Evolutionary conservation across 768 basidiomycete species (phyloP).

Genomic region (Hericium coralloides): DNA sequence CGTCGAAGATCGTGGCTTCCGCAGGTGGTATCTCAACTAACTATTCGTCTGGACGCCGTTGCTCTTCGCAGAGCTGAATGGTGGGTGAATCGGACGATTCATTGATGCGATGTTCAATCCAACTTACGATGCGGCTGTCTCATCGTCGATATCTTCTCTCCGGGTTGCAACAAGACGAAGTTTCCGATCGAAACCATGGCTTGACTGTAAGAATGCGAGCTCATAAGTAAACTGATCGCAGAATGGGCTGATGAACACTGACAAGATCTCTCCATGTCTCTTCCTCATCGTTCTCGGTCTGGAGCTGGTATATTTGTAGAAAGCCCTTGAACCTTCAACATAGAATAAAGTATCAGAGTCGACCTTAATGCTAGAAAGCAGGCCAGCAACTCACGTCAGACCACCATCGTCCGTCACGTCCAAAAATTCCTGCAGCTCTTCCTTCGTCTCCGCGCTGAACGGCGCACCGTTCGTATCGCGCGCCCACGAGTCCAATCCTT

Average conservation of each 20-base stretch:
- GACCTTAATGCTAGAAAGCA: background rate
- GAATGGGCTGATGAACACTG: slow-evolving; percentile 15
- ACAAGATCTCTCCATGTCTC: slow-evolving; percentile 83
- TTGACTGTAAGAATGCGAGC: slow-evolving; percentile 33
- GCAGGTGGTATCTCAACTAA: background rate
- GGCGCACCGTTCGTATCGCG: slow-evolving; percentile 74
- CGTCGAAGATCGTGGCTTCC: too few relatives aligned
- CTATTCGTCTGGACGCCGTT: background rate
- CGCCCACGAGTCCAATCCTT: slow-evolving; percentile 70
- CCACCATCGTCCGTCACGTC: slow-evolving; percentile 64
- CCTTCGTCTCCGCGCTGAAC: slow-evolving; percentile 70
- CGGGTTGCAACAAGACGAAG: slow-evolving; percentile 47
- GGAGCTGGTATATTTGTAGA: slow-evolving; percentile 76
- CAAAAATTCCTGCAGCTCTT: slow-evolving; percentile 60
- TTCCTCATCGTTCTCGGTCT: slow-evolving; percentile 76
- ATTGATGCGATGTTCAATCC: background rate
- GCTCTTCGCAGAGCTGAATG: background rate
- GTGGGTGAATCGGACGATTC: background rate
- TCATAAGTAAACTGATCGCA: too few relatives aligned
- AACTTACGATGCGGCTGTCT: slow-evolving; percentile 15
- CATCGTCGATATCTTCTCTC: slow-evolving; percentile 34
- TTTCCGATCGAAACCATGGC: slow-evolving; percentile 67
- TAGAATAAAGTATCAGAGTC: too few relatives aligned
- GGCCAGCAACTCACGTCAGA: slow-evolving; percentile 49
- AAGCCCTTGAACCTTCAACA: slow-evolving; percentile 63